Percentiles rank a stretch among this genome's conserved stretches.
Evolutionary conservation across 2,329 filamentous ascomycete genomes (phyloP).

Genomic region (Aspergillus cejpii): DNA sequence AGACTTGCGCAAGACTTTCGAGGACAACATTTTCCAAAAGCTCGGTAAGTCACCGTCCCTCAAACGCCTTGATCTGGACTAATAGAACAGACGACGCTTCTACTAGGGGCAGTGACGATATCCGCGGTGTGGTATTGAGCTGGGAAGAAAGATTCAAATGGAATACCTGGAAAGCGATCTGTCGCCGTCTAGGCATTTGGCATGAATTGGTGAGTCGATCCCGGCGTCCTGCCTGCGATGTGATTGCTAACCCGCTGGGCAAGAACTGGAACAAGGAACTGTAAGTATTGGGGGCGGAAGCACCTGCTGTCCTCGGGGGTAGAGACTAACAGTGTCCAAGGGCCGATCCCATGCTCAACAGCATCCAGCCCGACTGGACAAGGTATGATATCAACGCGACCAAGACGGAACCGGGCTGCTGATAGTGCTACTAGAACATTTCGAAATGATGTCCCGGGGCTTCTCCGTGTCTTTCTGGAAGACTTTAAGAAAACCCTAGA

Average conservation of each 20-base stretch:
- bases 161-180: conserved; percentile 52
- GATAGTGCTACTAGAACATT: neutral
- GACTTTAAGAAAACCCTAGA: too few species aligned
- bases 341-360: conserved; percentile 16
- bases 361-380: neutral
- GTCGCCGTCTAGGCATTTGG: conserved; percentile 46
- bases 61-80: neutral
- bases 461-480: neutral
- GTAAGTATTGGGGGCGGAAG: conserved; percentile 4
- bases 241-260: conserved; percentile 28
- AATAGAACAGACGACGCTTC: conserved; percentile 1
- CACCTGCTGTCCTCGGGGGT: neutral
- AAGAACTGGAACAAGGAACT: conserved; percentile 30
- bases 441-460: neutral
- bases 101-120: conserved; percentile 17
- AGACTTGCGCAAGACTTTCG: neutral
- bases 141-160: conserved; percentile 48
- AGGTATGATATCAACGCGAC: neutral
- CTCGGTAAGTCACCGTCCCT: conserved; percentile 2
- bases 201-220: neutral
- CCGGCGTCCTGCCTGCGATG: too few species aligned
- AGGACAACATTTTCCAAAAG: neutral
- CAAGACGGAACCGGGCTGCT: neutral
- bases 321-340: conserved; percentile 5
- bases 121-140: conserved; percentile 27